Percentiles rank a stretch among this genome's conserved stretches.
Conservation (phyloP, 805 yeast species). For the Zygoascus tannicola region DNA sequence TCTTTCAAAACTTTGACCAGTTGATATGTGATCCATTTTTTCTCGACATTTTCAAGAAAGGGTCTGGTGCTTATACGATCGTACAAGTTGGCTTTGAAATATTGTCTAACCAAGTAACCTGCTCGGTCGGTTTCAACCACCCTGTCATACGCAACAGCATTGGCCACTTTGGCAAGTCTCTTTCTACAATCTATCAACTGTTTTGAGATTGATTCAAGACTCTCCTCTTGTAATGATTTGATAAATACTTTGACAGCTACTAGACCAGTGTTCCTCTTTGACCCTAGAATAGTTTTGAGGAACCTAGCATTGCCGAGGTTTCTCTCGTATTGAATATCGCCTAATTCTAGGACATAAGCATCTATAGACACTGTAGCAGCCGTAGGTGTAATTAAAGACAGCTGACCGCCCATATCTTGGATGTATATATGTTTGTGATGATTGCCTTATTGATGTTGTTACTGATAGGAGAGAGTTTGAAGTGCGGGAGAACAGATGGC, state of each 20-base stretch:
- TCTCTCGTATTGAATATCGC: conserved; percentile 63
- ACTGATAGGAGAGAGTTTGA: not conserved
- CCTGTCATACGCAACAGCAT: conserved; percentile 61
- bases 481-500: no score
- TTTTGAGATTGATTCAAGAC: conserved; percentile 14
- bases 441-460: not conserved
- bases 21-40: conserved; percentile 78
- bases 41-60: conserved; percentile 70
- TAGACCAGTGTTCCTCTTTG: conserved; percentile 41
- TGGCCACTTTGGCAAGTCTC: conserved; percentile 42
- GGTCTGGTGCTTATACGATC: conserved; percentile 85
- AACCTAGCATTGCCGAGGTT: conserved; percentile 75
- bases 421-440: no score
- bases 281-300: conserved; percentile 70
- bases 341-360: conserved; percentile 76
- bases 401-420: conserved; percentile 69
- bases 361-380: conserved; percentile 88
- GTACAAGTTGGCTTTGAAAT: conserved; percentile 67
- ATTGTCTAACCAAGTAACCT: conserved; percentile 80
- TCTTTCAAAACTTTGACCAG: conserved; percentile 51
- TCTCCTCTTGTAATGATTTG: conserved; percentile 45
- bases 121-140: conserved; percentile 86
- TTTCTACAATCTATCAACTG: conserved; percentile 20
- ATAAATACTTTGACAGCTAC: conserved; percentile 74
- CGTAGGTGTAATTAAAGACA: conserved; percentile 71